Percentiles rank a stretch among this genome's conserved stretches.
Conservation (phyloP, 106 monocot species). For the Allium sativum region DNA sequence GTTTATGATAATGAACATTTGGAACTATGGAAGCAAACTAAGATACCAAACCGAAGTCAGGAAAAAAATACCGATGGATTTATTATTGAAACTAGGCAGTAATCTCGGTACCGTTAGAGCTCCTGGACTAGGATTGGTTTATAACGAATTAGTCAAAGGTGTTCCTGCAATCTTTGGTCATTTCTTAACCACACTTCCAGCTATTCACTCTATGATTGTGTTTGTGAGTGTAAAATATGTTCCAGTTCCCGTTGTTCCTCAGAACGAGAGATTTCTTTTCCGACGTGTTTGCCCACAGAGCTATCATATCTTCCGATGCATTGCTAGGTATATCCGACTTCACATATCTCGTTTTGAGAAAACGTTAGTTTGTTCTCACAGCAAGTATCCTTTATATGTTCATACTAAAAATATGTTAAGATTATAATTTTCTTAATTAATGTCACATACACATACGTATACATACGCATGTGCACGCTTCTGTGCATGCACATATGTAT, state of each 20-base stretch:
- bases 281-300: constrained; percentile 67
- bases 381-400: no score
- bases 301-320: constrained; percentile 90
- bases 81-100: constrained; percentile 55
- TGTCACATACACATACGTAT: no score
- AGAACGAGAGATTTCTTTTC: constrained; percentile 77
- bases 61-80: constrained; percentile 71
- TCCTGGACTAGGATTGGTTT: constrained; percentile 78
- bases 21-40: constrained; percentile 86
- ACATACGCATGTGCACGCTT: no score
- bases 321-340: constrained; percentile 58
- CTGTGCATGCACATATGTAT: no score
- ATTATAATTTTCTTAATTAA: no score
- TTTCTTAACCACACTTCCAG: constrained; percentile 73
- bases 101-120: constrained; percentile 82
- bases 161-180: constrained; percentile 88
- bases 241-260: constrained; percentile 78
- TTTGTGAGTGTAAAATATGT: constrained; percentile 85
- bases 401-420: no score
- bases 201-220: constrained; percentile 85
- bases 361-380: no score
- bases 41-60: constrained; percentile 85
- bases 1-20: constrained; percentile 59
- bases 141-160: constrained; percentile 74
- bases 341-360: neutral